Base-by-base conservation (phyloP, 108 stramenopile genomes). In the Pelagomonas calceolata region DNA sequence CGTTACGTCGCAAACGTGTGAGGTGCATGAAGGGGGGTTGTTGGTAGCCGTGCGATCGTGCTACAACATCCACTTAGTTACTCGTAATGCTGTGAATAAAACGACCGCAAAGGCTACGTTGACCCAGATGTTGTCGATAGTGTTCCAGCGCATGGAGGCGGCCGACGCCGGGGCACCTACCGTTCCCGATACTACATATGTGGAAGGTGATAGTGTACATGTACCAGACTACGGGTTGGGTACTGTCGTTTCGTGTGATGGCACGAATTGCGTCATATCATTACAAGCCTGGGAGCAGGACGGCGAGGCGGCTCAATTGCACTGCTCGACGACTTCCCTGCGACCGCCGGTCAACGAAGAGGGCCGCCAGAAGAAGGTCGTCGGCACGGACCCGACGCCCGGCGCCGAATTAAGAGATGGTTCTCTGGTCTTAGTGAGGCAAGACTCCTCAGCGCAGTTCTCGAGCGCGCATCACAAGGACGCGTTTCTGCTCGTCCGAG, bases 51-150 rank as follows among this genome's bases (percentile, higher is more conserved):
- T 98, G 72, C 87, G 95, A 36, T 83, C 94, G 4, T 81, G 92
- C 68, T 97, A 93, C 80, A 93, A 95, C 70, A 85, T 97, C 34
- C 95, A 92, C 73, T 76, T 97, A 33, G 87, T 88, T 65, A 94
- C 94, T 7, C 85, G 75, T 35, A 84, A 83, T 39, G 70, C 79
- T 29, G 84, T 94, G 66, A 97, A 94, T 82, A 89, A 90, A 73
- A 95, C 91, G 32, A 96, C 96, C 0, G 98, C 98, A 60, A 82
- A 92, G 76, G 98, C 96, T 34, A 83, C 92, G 21, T 79, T 99
- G 60, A 92, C 92, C 76, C 98, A 99, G 75, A 82, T 97, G 74
- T 84, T 94, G 4, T 85, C 84, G 32, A 83, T 89, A 39, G 92
- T 96, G 16, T 95, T 97, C 76, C 75, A 85, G 65, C 82, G 95